phyloP scores from a whole-genome alignment of 2,329 filamentous ascomycete genomes.

The Colletotrichum horii region DNA sequence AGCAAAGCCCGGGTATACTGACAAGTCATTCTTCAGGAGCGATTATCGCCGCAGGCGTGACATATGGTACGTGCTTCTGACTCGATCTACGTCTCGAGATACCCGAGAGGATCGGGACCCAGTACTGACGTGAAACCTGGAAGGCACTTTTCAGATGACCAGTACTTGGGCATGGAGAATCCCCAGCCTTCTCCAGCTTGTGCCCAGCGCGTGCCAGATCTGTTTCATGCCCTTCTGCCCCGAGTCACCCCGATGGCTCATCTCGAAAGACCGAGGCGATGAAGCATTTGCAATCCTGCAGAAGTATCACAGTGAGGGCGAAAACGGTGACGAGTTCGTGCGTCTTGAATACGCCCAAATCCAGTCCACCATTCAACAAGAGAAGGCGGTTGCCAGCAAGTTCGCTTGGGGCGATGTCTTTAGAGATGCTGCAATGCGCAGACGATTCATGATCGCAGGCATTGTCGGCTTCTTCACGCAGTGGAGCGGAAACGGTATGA shows the following conservation, averaged over 20 bases:
- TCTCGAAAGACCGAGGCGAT: slow-evolving; percentile 34
- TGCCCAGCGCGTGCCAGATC: slow-evolving; percentile 28
- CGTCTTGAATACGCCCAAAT: slow-evolving; percentile 62
- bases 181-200: slow-evolving; percentile 13
- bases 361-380: slow-evolving; percentile 53
- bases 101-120: not conserved
- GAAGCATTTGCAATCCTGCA: slow-evolving; percentile 35
- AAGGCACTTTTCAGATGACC: slow-evolving; percentile 7
- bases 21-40: not conserved
- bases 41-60: slow-evolving; percentile 5
- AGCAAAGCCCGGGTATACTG: not conserved
- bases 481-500: slow-evolving; percentile 30
- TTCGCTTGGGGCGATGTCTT: slow-evolving; percentile 45
- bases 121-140: not conserved
- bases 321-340: slow-evolving; percentile 53
- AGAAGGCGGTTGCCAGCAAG: slow-evolving; percentile 47
- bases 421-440: slow-evolving; percentile 39
- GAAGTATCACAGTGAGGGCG: slow-evolving; percentile 57
- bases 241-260: slow-evolving; percentile 38
- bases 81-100: not conserved
- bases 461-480: slow-evolving; percentile 55
- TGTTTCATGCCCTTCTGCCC: slow-evolving; percentile 38
- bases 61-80: not conserved
- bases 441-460: slow-evolving; percentile 49
- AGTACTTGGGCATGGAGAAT: slow-evolving; percentile 17